Evolutionary conservation across 2,329 filamentous ascomycete species (phyloP), one percentile per base, ranked within the genome.

Genomic region (Microcyclospora tardicrescens): DNA sequence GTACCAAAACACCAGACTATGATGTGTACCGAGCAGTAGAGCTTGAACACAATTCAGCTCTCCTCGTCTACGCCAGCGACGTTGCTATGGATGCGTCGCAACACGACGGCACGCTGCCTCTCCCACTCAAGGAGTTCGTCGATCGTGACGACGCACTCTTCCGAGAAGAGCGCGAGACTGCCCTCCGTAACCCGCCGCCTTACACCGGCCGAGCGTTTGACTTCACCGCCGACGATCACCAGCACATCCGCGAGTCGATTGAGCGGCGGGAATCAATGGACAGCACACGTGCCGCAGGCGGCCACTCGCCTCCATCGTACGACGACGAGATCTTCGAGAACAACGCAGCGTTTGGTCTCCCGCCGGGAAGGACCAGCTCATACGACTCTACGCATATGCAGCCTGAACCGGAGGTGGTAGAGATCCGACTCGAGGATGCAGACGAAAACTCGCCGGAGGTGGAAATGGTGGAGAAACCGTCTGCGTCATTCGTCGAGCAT

Each of bases 21-120:
- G 67, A 75, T 42, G 75, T 77, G 9, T 63, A 78, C 8, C 56
- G 53, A 16, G 57, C 37, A 58, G 66, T 46, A 62, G 72, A 45
- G 68, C 70, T 38, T 28, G 73, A 77, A 46, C 64, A 66, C 37
- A 63, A 58, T 27, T 66, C 62, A 8, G 71, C 68, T 2, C 55
- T 79, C 1, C 63, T 79, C 9, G 68, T 79, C 2, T 79, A 79
- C 51, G 75, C 73, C 14, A 74, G 66, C 47, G 66, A 71, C 3
- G 51, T 52, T 13, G 55, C 56, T 15, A 40, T 37, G 45, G 2
- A 39, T 40, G 10, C 45, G 40, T 24, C 19, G 8, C 33, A 40
- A 49, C 34, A 40, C 45, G 14, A 34, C 38, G 6, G 30, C 16
- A 27, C 37, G 5, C 32, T 33, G 5, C 28, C 12, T 9, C 43